A percentile compares a stretch with the other conserved stretches of the same genome.
phyloP scores from a whole-genome alignment of 2,329 filamentous ascomycete genomes.

The Talaromyces sp. region DNA sequence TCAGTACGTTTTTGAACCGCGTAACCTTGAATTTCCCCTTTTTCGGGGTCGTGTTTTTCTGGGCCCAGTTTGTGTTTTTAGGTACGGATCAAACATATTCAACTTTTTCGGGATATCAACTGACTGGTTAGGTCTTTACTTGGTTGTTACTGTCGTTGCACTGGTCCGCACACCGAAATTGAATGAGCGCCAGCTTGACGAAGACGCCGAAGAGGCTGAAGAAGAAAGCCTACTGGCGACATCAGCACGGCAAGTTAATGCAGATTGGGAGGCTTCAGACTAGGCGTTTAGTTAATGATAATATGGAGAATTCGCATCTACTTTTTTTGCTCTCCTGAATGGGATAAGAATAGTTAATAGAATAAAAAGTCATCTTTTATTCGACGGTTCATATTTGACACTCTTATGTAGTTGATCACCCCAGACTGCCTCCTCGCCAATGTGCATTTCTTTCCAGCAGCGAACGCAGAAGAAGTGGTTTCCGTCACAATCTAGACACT shows the following conservation, averaged over 20 bases:
- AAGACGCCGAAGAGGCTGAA: conserved; percentile 85
- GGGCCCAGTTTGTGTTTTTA: conserved; percentile 91
- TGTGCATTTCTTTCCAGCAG: conserved; percentile 81
- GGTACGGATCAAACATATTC: conserved; percentile 33
- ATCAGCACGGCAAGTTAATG: conserved; percentile 74
- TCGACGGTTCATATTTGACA: conserved; percentile 49
- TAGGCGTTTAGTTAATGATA: background rate
- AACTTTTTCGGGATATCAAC: background rate
- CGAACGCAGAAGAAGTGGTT: conserved; percentile 65
- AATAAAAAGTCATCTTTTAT: conserved; percentile 1
- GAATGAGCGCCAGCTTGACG: conserved; percentile 72
- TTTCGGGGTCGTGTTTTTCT: conserved; percentile 89
- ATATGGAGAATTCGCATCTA: background rate
- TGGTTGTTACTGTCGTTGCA: conserved; percentile 73
- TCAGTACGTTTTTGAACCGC: conserved; percentile 88
- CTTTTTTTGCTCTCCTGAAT: no score
- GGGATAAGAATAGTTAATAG: no score
- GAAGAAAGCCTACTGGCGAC: conserved; percentile 87
- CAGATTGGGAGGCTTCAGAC: conserved; percentile 66
- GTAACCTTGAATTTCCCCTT: conserved; percentile 92
- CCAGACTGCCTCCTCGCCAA: conserved; percentile 57
- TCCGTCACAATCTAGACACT: conserved; percentile 65
- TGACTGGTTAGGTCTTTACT: conserved; percentile 56
- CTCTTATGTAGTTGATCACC: conserved; percentile 68
- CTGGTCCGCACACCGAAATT: conserved; percentile 76